Base-by-base conservation (phyloP, 2,329 filamentous ascomycete species). In the Aspergillus sp. region DNA sequence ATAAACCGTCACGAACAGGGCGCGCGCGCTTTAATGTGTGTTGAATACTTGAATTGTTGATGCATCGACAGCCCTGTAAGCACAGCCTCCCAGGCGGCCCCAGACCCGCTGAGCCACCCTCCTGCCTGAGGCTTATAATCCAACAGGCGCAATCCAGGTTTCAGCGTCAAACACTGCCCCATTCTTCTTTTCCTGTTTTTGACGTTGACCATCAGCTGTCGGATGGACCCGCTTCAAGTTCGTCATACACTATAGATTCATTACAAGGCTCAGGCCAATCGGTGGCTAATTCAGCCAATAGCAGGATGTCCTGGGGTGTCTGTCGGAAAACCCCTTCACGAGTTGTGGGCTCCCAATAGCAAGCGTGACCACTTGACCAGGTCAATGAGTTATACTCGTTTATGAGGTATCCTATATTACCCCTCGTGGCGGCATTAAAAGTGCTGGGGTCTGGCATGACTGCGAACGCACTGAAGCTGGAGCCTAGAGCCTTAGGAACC, bases 161-260 rank as follows among this genome's bases (percentile, higher is more conserved):
- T 62, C 57, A 51, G 44, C 24, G 47, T 39, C 39, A 48, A 49
- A 60, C 56, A 60, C 59, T 56, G 57, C 56, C 59, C 59, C 59
- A 57, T 49, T 61, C 36, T 34, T 34, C 20, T 32, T 43, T 42
- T 24, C 32, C 36, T 52, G 30, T 32, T 41, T 39, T n/a, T 12
- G 17, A 43, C 17, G 13, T 24, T 43, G 17, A 43, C 26, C 43
- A n/a, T 24, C 24, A 30, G 43, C 22, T 45, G 43, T 45, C 22
- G 22, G 26, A 17, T 24, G 24, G 43, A 15, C 5, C 26, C 26
- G 26, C 26, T 30, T 30, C 26, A 30, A 24, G 22, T 24, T 7
- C n/a, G n/a, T n/a, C n/a, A n/a, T n/a, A n/a, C n/a, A n/a, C n/a
- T n/a, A n/a, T n/a, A n/a, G n/a, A n/a, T 24, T 24, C 22, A 24